These are phyloP conservation scores for Cytospora leucostoma DNA, from an alignment of 2,329 filamentous ascomycete genomes.

Conservation along the genomic window DNA sequence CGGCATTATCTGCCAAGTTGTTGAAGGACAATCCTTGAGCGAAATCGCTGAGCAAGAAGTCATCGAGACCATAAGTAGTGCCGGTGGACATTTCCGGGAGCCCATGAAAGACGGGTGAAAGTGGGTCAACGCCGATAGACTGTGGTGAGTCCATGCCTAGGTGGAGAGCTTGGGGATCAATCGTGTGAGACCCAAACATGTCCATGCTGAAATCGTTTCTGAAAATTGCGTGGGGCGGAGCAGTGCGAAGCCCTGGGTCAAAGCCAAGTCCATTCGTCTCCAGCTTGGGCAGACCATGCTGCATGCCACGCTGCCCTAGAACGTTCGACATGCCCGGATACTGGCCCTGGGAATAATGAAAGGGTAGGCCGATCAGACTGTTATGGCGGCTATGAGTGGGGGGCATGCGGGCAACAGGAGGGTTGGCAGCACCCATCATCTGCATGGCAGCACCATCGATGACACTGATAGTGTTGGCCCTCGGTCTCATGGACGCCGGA, in stretches of 20 bases:
- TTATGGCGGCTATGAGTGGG: slow-evolving; percentile 69
- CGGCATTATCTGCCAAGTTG: slow-evolving; percentile 72
- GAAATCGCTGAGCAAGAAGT: slow-evolving; percentile 46
- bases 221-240: slow-evolving; percentile 67
- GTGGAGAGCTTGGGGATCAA: slow-evolving; percentile 76
- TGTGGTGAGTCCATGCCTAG: slow-evolving; percentile 74
- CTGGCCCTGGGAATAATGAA: slow-evolving; percentile 49
- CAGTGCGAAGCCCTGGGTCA: slow-evolving; percentile 72
- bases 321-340: slow-evolving; percentile 73
- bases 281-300: slow-evolving; percentile 75
- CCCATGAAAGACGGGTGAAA: slow-evolving; percentile 59
- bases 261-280: slow-evolving; percentile 75
- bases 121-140: slow-evolving; percentile 62
- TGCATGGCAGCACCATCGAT: slow-evolving; percentile 77
- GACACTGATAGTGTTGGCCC: slow-evolving; percentile 96
- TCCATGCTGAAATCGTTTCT: slow-evolving; percentile 71
- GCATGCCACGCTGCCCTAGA: slow-evolving; percentile 65
- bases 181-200: slow-evolving; percentile 67
- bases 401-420: slow-evolving; percentile 52
- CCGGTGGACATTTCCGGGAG: slow-evolving; percentile 59
- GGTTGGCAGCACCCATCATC: slow-evolving; percentile 63
- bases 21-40: slow-evolving; percentile 74
- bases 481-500: slow-evolving; percentile 71
- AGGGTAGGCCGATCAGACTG: slow-evolving; percentile 69
- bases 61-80: slow-evolving; percentile 19